Percentiles rank a stretch among this genome's conserved stretches.
phyloP scores from a whole-genome alignment of 345 rosid genomes.

The Populus simonii region DNA sequence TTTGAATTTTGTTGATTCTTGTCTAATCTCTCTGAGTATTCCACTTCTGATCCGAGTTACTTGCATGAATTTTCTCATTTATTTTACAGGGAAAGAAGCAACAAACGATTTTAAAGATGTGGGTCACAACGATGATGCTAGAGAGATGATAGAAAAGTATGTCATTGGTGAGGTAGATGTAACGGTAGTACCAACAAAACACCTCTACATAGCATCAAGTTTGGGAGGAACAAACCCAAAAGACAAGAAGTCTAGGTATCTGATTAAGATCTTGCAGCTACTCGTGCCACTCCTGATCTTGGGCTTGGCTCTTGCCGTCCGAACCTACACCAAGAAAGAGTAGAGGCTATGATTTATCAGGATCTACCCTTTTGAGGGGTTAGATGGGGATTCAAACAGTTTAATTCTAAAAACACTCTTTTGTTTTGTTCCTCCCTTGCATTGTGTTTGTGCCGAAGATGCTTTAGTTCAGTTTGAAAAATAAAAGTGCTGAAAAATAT shows the following conservation, averaged over 20 bases:
- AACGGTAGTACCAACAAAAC: conserved; percentile 53
- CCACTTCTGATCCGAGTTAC: not conserved
- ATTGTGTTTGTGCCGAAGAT: not conserved
- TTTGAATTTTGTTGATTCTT: conserved; percentile 9
- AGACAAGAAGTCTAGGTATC: conserved; percentile 58
- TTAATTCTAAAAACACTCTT: not conserved
- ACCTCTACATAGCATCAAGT: conserved; percentile 47
- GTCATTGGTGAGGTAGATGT: conserved; percentile 70
- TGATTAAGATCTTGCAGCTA: conserved; percentile 79
- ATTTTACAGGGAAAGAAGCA: conserved; percentile 73
- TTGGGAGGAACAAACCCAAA: conserved; percentile 44
- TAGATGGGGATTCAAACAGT: conserved; percentile 2
- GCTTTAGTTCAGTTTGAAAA: too few relatives aligned
- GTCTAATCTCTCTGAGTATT: not conserved
- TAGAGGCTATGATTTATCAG: conserved; percentile 24
- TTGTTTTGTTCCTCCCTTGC: not conserved
- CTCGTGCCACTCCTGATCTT: conserved; percentile 82
- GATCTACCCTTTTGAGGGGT: not conserved
- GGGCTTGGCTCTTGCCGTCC: conserved; percentile 74
- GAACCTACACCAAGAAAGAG: conserved; percentile 83
- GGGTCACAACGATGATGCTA: conserved; percentile 92
- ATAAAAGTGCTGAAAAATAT: too few relatives aligned
- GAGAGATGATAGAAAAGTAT: conserved; percentile 72
- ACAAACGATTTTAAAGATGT: conserved; percentile 90
- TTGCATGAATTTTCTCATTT: not conserved